These are phyloP conservation scores for Cyamopsis tetragonoloba DNA, from an alignment of 306 rosid genomes.

Conservation along the genomic window DNA sequence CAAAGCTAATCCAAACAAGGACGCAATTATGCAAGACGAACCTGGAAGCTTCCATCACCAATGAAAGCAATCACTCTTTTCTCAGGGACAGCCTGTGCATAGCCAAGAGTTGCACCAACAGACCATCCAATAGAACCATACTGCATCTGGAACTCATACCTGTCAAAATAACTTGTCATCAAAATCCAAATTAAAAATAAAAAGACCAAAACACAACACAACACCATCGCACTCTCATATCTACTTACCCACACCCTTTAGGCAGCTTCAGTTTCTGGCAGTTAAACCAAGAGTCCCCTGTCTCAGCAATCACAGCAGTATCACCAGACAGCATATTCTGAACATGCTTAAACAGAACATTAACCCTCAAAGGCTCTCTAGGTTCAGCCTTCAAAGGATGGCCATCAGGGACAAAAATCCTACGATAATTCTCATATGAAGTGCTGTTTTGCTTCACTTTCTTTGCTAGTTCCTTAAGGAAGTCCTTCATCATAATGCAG, in stretches of 20 bases:
- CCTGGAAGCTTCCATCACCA: slow-evolving; percentile 77
- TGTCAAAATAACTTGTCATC: slow-evolving; percentile 16
- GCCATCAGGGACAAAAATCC: slow-evolving; percentile 66
- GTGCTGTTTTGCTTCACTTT: slow-evolving; percentile 38
- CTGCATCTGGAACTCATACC: slow-evolving; percentile 74
- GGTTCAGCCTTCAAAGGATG: slow-evolving; percentile 47
- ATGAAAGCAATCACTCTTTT: slow-evolving; percentile 57
- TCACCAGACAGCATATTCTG: slow-evolving; percentile 47
- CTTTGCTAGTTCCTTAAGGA: slow-evolving; percentile 42
- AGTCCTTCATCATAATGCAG: slow-evolving; percentile 60
- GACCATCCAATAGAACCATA: slow-evolving; percentile 72
- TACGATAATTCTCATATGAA: slow-evolving; percentile 44
- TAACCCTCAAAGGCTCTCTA: slow-evolving; percentile 52
- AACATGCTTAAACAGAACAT: slow-evolving; percentile 54
- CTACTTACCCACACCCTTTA: slow-evolving; percentile 53
- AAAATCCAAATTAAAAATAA: background rate
- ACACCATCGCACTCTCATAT: background rate
- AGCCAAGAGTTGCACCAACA: slow-evolving; percentile 68
- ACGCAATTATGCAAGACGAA: slow-evolving; percentile 16
- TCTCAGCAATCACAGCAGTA: slow-evolving; percentile 65
- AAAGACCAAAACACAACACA: background rate
- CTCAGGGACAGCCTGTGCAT: slow-evolving; percentile 54
- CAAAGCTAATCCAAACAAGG: too few relatives aligned
- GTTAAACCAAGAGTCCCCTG: slow-evolving; percentile 75
- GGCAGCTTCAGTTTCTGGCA: slow-evolving; percentile 66